Evolutionary conservation across 140 eudicot species (phyloP), one percentile per base, ranked within the genome.

Genomic region (Ambrosia hybrid): DNA sequence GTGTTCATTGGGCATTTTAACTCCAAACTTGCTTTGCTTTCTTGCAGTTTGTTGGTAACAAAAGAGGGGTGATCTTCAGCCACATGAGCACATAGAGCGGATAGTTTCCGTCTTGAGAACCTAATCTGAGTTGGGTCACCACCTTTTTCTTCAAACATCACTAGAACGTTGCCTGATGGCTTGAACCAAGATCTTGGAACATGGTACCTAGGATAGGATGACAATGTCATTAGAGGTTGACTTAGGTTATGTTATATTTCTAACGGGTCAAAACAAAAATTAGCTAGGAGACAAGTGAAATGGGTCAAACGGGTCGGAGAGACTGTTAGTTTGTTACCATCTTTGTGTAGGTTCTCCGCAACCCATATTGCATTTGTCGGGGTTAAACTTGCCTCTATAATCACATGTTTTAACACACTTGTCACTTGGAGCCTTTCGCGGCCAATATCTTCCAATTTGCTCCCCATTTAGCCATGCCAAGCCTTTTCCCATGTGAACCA

Each of bases 401-500:
- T 95, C 95, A 41, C 99, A 95, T 13, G 77, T 59, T 37, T 86
- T 64, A 58, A 91, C 99, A 73, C 99, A 95, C 39, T 77, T 83
- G 13, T 88, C 95, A n/a, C 38, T 72, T 67, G 97, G 85, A 75
- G 90, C 84, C 69, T 86, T 88, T 62, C 97, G 74, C 13, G 99
- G 92, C 99, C 97, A 95, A 70, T 91, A 95, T 80, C 99, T 80
- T 69, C 99, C 99, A 26, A 95, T 86, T 77, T 91, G 95, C 68
- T 95, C 87, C 51, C 97, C 97, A 34, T 95, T 95, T 69, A 95
- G 76, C 99, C 99, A 95, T 13, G 97, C 99, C 60, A 91, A 64
- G 30, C 99, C 99, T 71, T 95, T 95, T 46, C 99, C 99, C 99
- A 95, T 95, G 74, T 91, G 92, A 83, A 91, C 67, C 99, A 95